Evolutionary conservation across 2,329 filamentous ascomycete genomes (phyloP).

Genomic region (Laburnicola sp.): DNA sequence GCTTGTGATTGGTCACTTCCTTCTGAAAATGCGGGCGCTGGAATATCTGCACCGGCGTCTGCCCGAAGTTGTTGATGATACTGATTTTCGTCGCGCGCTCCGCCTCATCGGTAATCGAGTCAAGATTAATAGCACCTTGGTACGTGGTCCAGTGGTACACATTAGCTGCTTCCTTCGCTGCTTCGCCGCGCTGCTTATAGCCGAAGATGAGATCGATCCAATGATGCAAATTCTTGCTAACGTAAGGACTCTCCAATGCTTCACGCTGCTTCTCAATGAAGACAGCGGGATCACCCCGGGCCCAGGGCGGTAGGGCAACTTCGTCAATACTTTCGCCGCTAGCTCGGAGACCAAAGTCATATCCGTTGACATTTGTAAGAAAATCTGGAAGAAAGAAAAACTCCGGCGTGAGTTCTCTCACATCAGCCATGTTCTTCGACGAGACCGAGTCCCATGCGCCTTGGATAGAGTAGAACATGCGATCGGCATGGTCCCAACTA

Average conservation of each 20-base stretch:
- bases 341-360: slow-evolving; percentile 90
- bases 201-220: slow-evolving; percentile 98
- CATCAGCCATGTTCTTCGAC: slow-evolving; percentile 86
- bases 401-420: slow-evolving; percentile 91
- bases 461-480: slow-evolving; percentile 90
- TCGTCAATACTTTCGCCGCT: slow-evolving; percentile 78
- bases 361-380: slow-evolving; percentile 87
- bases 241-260: slow-evolving; percentile 88
- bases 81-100: slow-evolving; percentile 88
- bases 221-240: slow-evolving; percentile 83
- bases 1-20: slow-evolving; percentile 67
- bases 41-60: slow-evolving; percentile 96
- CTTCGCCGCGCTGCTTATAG: slow-evolving; percentile 88
- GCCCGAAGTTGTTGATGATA: slow-evolving; percentile 98
- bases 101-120: slow-evolving; percentile 84
- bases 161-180: slow-evolving; percentile 86
- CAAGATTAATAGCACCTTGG: slow-evolving; percentile 87
- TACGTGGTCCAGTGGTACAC: slow-evolving; percentile 97
- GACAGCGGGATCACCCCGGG: slow-evolving; percentile 91
- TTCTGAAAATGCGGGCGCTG: slow-evolving; percentile 75
- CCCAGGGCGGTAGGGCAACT: slow-evolving; percentile 91
- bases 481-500: slow-evolving; percentile 92
- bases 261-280: slow-evolving; percentile 97
- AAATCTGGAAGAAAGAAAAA: slow-evolving; percentile 98
- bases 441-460: slow-evolving; percentile 92